These are phyloP conservation scores for Claviceps arundinis DNA, from an alignment of 2,329 filamentous ascomycete species.

Conservation along the genomic window DNA sequence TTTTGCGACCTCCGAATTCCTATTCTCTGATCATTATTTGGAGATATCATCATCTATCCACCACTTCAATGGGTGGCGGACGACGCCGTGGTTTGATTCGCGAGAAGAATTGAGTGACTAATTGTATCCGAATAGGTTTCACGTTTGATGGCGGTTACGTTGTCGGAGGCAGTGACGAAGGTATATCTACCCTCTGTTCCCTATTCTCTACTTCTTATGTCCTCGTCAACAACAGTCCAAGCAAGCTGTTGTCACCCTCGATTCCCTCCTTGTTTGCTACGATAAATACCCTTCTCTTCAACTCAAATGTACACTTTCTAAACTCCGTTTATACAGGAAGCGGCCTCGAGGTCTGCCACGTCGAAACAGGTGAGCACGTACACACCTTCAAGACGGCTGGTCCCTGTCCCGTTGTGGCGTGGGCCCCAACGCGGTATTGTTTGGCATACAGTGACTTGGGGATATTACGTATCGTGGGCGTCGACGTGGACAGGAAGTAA, in stretches of 20 bases:
- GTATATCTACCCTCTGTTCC: slow-evolving; percentile 18
- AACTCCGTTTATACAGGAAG: slow-evolving; percentile 24
- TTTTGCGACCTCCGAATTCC: background rate
- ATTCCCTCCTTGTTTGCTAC: no score
- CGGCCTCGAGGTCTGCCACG: slow-evolving; percentile 56
- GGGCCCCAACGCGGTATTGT: slow-evolving; percentile 63
- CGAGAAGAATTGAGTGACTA: background rate
- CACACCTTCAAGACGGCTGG: slow-evolving; percentile 57
- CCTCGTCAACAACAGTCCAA: background rate
- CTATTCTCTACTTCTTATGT: background rate
- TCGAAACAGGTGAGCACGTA: slow-evolving; percentile 60
- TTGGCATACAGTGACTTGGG: slow-evolving; percentile 62
- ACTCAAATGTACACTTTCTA: no score
- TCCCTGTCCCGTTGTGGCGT: slow-evolving; percentile 53
- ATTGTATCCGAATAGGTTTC: slow-evolving; percentile 38
- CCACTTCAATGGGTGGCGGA: no score
- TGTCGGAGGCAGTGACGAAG: slow-evolving; percentile 62
- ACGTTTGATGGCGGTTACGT: slow-evolving; percentile 67
- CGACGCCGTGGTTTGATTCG: no score
- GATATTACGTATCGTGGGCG: slow-evolving; percentile 53
- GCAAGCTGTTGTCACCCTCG: no score
- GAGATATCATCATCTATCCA: background rate
- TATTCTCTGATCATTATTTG: background rate
- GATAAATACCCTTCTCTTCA: no score
- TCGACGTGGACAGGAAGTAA: slow-evolving; percentile 32